phyloP scores from a whole-genome alignment of 2,329 filamentous ascomycete genomes.

The Nannizzia gypsea region DNA sequence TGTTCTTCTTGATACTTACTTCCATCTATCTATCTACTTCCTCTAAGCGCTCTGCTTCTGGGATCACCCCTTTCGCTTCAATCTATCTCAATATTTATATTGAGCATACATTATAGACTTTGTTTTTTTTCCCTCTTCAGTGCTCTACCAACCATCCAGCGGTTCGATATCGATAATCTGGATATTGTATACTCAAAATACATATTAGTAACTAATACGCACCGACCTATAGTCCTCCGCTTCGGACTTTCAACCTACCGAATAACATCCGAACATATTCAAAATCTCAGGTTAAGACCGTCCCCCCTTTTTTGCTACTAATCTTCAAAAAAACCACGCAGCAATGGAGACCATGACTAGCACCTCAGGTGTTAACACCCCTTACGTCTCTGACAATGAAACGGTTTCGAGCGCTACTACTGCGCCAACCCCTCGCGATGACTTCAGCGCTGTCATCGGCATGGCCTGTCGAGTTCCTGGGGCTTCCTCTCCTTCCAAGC shows the following conservation, averaged over 20 bases:
- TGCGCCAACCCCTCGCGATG: slow-evolving; percentile 4
- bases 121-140: background rate
- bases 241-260: background rate
- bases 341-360: slow-evolving; percentile 5
- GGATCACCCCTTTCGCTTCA: background rate
- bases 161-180: slow-evolving; percentile 3
- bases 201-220: slow-evolving; percentile 3
- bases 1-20: slow-evolving; percentile 5
- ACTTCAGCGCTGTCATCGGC: slow-evolving; percentile 4
- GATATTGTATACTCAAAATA: slow-evolving; percentile 1
- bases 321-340: background rate
- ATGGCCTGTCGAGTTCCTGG: slow-evolving; percentile 12
- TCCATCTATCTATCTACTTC: background rate
- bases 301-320: background rate
- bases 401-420: slow-evolving; percentile 5
- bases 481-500: slow-evolving; percentile 8
- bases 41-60: background rate
- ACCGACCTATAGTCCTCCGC: background rate
- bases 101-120: slow-evolving; percentile 1
- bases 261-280: background rate
- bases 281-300: background rate
- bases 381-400: slow-evolving; percentile 1
- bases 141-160: slow-evolving; percentile 1
- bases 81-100: background rate
- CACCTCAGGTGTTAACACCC: background rate